Base-by-base conservation (phyloP, 2,329 filamentous ascomycete species). In the Aspergillus sp. region DNA sequence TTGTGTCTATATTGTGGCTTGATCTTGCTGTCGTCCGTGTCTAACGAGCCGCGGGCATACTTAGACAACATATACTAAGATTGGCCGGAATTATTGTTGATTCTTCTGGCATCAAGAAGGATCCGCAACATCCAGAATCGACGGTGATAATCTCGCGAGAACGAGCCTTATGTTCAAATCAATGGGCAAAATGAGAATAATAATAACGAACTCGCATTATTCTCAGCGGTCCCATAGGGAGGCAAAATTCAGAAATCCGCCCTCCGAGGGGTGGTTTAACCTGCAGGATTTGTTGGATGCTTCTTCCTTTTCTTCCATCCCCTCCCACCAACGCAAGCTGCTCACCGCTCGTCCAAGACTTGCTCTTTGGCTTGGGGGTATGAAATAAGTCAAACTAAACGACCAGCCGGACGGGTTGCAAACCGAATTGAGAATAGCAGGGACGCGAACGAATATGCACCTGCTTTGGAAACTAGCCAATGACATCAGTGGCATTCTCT, bases 331-430 rank as follows among this genome's bases (percentile, higher is more conserved):
- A 48, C 54, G 24, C 24, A 30, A 17, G 26, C 18, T 45, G 48
- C 48, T 63, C 64, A 66, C 64, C 64, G 62, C 64, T 62, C 41
- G 59, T 66, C 62, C 43, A 9, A 30, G 38, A n/a, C 34, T 43
- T 39, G 34, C 48, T 53, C 42, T 32, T 47, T 47, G 53, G 15
- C 50, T 45, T 41, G 50, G 36, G 56, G 20, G 30, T 47, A 58
- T 56, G 53, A 53, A 60, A 62, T 34, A 59, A 52, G 62, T 45
- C 54, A 49, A 44, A 59, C 53, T 58, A 55, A 49, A 43, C 26
- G 41, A 26, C 41, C 54, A 45, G 17, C 42, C 52, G 34, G 30
- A 59, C 62, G 56, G 57, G 48, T 47, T 45, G 54, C 48, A 18
- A 38, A 43, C 52, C 57, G 43, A 45, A 62, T 59, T 30, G 48